phyloP scores from a whole-genome alignment of 768 basidiomycete species.

The Lentinus brumalis region DNA sequence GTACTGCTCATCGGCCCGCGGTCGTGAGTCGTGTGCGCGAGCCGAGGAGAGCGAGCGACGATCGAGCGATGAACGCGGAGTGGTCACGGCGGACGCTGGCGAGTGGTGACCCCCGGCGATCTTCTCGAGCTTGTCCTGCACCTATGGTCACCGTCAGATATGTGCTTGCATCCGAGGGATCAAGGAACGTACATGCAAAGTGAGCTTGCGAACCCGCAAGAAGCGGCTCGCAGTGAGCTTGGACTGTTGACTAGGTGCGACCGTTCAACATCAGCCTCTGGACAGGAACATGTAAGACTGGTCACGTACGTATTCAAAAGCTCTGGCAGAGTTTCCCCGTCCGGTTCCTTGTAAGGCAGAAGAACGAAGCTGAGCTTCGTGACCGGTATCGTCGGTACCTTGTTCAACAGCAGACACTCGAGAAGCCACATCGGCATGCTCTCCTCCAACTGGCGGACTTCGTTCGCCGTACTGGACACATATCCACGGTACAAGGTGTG shows the following conservation, averaged over 20 bases:
- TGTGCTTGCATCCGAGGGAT: background rate
- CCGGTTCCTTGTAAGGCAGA: slow-evolving; percentile 70
- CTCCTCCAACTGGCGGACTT: slow-evolving; percentile 63
- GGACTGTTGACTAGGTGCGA: slow-evolving; percentile 59
- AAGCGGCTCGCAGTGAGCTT: slow-evolving; percentile 88
- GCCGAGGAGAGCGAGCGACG: slow-evolving; percentile 25
- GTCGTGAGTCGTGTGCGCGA: slow-evolving; percentile 21
- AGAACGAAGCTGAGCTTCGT: slow-evolving; percentile 90
- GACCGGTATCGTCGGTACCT: slow-evolving; percentile 49
- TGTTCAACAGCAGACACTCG: slow-evolving; percentile 80
- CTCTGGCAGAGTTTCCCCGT: slow-evolving; percentile 69
- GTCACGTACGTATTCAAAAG: slow-evolving; percentile 79
- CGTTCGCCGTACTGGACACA: slow-evolving; percentile 57
- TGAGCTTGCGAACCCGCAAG: slow-evolving; percentile 83
- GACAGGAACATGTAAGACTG: background rate
- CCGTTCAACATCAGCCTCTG: background rate
- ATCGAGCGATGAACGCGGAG: slow-evolving; percentile 43
- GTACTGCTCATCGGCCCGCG: slow-evolving; percentile 66
- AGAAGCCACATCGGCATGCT: slow-evolving; percentile 86
- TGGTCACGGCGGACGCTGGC: slow-evolving; percentile 32
- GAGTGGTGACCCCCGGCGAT: slow-evolving; percentile 31
- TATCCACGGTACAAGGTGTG: slow-evolving; percentile 75
- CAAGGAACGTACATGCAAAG: slow-evolving; percentile 63
- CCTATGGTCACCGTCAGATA: slow-evolving; percentile 42
- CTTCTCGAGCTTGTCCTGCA: slow-evolving; percentile 81